Evolutionary conservation across 2,329 filamentous ascomycete genomes (phyloP), one percentile per base, ranked within the genome.

Genomic region (Mycosphaerella sp.): DNA sequence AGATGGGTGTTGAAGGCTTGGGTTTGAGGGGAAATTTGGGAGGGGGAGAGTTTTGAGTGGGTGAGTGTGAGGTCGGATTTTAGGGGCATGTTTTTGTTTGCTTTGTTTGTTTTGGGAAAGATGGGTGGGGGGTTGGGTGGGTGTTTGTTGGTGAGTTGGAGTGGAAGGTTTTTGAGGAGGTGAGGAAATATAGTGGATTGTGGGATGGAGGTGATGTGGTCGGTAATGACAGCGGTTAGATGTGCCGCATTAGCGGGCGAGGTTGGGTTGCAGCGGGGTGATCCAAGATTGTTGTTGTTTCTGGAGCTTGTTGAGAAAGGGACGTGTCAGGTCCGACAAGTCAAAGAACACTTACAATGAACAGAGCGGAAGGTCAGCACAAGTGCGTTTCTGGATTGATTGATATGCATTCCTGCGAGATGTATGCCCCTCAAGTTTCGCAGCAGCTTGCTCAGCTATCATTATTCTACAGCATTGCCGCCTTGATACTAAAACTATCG

Each of bases 1-100:
- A 75, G 53, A 6, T 64, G 60, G n/a, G 71, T 63, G 53, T 79
- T 79, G 58, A 75, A 68, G 10, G 68, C 64, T 9, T 67, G 56
- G 0, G 74, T 75, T 52, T 74, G 62, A 36, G 72, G 60, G 28
- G 70, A 64, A 17, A 71, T 66, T 3, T 67, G 62, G 6, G 64
- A 62, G 17, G 69, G 70, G 49, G 71, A 64, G 57, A 79, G 77
- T 51, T 73, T 75, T 14, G 66, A 63, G 13, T 62, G 62, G 55
- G 74, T 35, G 35, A 62, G 50, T 7, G 44, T 44, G 41, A 62
- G 59, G 27, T 62, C 58, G 4, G 59, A 62, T 45, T 52, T 44
- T 34, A 60, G 51, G 32, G 59, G 56, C 59, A 61, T 61, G 10
- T 21, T 3, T 21, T 21, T 2, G 4, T 21, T 21, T 21, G 4